Evolutionary conservation across 257 asterid genomes (phyloP), one percentile per base, ranked within the genome.

Genomic region (Solanum clarkiae): DNA sequence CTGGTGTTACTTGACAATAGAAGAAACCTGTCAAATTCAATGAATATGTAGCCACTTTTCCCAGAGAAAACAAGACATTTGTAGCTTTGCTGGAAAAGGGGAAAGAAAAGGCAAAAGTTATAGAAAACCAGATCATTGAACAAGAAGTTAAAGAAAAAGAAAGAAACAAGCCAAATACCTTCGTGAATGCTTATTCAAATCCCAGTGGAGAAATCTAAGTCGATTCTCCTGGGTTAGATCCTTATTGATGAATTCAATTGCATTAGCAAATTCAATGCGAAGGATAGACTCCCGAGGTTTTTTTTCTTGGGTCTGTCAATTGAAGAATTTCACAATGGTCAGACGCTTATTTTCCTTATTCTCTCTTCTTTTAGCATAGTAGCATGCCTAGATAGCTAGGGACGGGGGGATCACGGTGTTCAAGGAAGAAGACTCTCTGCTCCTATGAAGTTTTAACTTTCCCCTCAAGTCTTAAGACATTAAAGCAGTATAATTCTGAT

Each of bases 131-230:
- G 88, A 89, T 66, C 84, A 86, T 83, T 81, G 54, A 54, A 66
- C 18, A 49, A 84, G 42, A 84, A 80, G 82, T 44, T 81, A 81
- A 86, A 86, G 65, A 55, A 80, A 84, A 53, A 75, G 87, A 36
- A 65, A 88, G 75, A 63, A 69, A 72, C 47, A 85, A 85, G 63
- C 40, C 66, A 82, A 69, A 80, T 90, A 97, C 99, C 99, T 91
- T 84, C 93, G 95, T 18, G 99, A 97, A 91, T 97, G 98, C 88
- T 95, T 97, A 89, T 95, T 88, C 92, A 97, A 90, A 89, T 96
- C 99, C 98, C 93, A 95, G 88, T 96, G 99, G 81, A 96, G 98
- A 89, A 96, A 96, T 90, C 90, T 96, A 83, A 96, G 98, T 79
- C 91, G 96, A 84, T 93, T 91, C 91, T 93, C 98, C 88, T 95